These are phyloP conservation scores for Echria macrotheca DNA, from an alignment of 495 filamentous ascomycete species.

Conservation along the genomic window DNA sequence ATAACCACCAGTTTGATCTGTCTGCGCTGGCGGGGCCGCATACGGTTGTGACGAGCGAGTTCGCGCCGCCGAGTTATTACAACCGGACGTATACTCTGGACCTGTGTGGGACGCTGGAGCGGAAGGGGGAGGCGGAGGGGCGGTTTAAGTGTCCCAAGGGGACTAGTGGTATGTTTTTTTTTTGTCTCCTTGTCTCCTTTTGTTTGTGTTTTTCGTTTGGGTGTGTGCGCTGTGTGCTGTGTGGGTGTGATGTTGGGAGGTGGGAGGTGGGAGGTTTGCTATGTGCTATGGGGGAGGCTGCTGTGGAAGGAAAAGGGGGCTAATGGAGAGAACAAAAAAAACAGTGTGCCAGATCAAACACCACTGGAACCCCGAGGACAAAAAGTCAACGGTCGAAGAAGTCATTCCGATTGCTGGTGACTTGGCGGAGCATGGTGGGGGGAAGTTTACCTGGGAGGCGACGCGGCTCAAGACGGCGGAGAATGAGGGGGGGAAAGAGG, in stretches of 20 bases:
- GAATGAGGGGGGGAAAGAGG: conserved; percentile 53
- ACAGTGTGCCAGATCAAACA: conserved; percentile 76
- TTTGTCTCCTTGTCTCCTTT: too few relatives aligned
- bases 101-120: conserved; percentile 63
- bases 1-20: conserved; percentile 61
- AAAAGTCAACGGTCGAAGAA: conserved; percentile 29
- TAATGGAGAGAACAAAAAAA: background rate
- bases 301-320: background rate
- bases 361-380: conserved; percentile 37
- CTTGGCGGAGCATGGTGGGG: conserved; percentile 46
- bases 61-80: conserved; percentile 35
- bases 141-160: conserved; percentile 56
- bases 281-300: too few relatives aligned
- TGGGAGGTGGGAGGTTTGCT: too few relatives aligned
- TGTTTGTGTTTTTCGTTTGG: too few relatives aligned
- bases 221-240: too few relatives aligned
- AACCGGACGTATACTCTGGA: conserved; percentile 91
- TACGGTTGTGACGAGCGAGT: conserved; percentile 55
- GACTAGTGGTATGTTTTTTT: conserved; percentile 48
- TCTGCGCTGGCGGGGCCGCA: conserved; percentile 65
- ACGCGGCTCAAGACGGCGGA: conserved; percentile 55
- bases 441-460: conserved; percentile 53
- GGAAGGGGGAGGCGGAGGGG: conserved; percentile 40
- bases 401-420: conserved; percentile 74
- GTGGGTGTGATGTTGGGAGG: too few relatives aligned